These are phyloP conservation scores for Aurantiochytrium sp. DNA, from an alignment of 108 stramenopile genomes.

Conservation along the genomic window DNA sequence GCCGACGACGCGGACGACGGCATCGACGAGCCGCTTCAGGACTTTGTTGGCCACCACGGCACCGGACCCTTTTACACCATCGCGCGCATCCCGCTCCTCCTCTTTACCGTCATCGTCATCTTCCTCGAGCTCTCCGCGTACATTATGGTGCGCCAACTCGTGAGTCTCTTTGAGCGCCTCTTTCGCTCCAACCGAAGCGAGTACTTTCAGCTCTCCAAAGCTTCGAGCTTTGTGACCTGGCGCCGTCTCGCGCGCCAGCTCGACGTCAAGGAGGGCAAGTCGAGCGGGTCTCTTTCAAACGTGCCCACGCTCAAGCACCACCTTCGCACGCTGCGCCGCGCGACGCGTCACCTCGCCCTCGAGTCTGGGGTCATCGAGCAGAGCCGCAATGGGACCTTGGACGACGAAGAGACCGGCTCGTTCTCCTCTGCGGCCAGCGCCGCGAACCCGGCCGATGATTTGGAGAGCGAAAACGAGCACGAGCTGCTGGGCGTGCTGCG, in stretches of 20 bases:
- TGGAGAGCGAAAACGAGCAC: not conserved
- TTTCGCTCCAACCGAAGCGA: not conserved
- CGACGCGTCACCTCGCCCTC: not conserved
- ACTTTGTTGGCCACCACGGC: not conserved
- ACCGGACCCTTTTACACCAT: slow-evolving; percentile 20
- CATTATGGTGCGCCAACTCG: not conserved
- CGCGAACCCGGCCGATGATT: not conserved
- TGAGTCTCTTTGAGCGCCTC: not conserved
- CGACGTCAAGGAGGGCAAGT: slow-evolving; percentile 9
- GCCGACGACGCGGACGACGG: not conserved
- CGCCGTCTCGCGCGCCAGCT: not conserved
- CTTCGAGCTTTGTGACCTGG: not conserved
- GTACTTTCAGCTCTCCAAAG: not conserved
- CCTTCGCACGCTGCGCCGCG: not conserved
- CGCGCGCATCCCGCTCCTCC: not conserved
- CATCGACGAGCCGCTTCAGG: not conserved
- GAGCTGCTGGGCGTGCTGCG: not conserved
- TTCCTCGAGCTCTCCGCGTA: not conserved
- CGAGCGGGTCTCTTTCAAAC: not conserved
- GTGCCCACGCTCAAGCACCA: slow-evolving; percentile 1
- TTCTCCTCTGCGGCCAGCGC: not conserved
- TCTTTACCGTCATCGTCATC: slow-evolving; percentile 4
- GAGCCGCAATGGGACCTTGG: not conserved
- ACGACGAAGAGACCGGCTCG: not conserved
- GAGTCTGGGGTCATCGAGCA: not conserved